Evolutionary conservation across 257 asterid genomes (phyloP).

Genomic region (Solanum piurae): DNA sequence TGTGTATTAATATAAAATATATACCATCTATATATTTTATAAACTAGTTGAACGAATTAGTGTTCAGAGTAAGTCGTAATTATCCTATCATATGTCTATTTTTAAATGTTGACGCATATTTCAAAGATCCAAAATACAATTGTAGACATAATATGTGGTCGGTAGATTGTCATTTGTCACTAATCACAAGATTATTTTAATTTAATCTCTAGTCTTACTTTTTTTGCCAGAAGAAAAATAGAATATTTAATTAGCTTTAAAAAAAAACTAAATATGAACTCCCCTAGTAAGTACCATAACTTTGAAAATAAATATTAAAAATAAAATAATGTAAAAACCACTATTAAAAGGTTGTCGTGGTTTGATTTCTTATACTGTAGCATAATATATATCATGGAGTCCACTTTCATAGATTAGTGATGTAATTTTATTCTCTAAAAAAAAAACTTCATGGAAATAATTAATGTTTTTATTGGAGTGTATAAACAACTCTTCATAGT

Average conservation of each 20-base stretch:
- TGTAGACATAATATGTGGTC: not conserved
- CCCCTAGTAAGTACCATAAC: not conserved
- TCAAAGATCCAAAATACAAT: not conserved
- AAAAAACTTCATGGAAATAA: not conserved
- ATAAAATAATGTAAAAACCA: not conserved
- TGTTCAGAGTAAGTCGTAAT: not conserved
- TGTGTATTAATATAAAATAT: too few species aligned
- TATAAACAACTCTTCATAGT: not conserved
- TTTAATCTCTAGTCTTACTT: not conserved
- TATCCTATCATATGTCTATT: not conserved
- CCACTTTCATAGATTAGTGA: not conserved
- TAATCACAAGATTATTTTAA: not conserved
- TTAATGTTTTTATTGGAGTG: not conserved
- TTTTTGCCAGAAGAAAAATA: not conserved
- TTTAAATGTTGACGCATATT: not conserved
- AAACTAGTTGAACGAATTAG: not conserved
- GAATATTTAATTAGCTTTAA: not conserved
- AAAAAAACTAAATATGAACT: not conserved
- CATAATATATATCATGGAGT: not conserved
- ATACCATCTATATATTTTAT: not conserved
- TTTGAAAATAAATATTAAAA: not conserved
- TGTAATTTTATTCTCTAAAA: not conserved
- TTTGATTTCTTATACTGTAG: not conserved
- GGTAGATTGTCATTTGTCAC: not conserved
- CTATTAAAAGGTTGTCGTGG: not conserved